Conservation (phyloP, 352 stramenopile species). For the Phytophthora quininea region DNA sequence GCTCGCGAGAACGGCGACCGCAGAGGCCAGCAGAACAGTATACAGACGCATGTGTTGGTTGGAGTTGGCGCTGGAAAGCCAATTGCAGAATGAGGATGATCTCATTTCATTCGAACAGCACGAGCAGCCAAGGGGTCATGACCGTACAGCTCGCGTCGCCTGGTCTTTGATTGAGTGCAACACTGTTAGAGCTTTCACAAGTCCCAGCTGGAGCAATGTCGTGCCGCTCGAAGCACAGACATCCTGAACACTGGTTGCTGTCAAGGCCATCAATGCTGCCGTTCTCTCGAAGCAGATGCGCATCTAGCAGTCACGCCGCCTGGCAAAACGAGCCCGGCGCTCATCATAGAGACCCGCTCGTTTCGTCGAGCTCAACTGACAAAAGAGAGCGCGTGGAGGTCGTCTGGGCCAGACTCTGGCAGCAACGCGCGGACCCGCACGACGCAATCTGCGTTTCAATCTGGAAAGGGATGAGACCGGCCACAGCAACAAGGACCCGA, state of each 20-base stretch:
- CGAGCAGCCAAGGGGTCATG: not conserved
- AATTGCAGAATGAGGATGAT: slow-evolving; percentile 5
- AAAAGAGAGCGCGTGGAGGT: not conserved
- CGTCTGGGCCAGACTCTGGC: no score
- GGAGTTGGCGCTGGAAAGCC: not conserved
- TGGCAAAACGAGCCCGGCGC: not conserved
- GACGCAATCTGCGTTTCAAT: not conserved
- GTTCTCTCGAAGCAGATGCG: not conserved
- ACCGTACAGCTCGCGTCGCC: not conserved
- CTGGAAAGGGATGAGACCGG: not conserved
- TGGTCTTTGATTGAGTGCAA: not conserved
- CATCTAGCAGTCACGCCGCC: not conserved
- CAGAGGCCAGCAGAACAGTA: not conserved
- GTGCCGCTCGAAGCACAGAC: not conserved
- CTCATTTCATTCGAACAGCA: slow-evolving; percentile 1
- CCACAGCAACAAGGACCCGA: not conserved
- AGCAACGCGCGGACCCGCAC: not conserved
- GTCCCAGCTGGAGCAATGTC: not conserved
- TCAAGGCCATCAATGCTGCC: not conserved
- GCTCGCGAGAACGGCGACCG: not conserved
- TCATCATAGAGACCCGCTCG: not conserved
- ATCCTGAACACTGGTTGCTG: not conserved
- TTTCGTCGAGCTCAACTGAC: not conserved
- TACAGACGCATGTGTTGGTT: slow-evolving; percentile 6
- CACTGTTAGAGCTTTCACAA: not conserved